Conservation (phyloP, 2,329 filamentous ascomycete species). For the Dryadomyces sulphureus region DNA sequence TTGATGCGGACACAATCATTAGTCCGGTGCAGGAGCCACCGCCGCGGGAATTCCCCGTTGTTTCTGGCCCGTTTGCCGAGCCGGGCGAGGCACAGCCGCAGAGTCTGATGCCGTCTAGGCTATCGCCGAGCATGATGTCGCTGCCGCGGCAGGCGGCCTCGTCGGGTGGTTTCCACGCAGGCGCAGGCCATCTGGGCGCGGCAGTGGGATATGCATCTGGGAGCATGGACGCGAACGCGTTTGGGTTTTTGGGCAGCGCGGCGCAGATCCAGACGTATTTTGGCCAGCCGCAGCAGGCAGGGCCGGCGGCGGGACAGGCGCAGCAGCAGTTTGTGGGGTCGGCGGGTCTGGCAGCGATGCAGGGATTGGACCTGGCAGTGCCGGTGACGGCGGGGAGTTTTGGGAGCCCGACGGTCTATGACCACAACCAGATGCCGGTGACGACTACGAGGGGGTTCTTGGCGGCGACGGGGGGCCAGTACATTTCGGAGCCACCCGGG, state of each 20-base stretch:
- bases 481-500: conserved; percentile 17
- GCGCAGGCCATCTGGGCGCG: conserved; percentile 2
- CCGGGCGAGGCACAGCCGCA: conserved; percentile 1
- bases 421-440: conserved; percentile 14
- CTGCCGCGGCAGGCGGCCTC: background rate
- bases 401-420: conserved; percentile 11
- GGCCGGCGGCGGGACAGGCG: no score
- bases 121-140: conserved; percentile 6
- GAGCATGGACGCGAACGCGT: background rate
- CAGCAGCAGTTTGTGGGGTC: conserved; percentile 1
- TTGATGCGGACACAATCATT: conserved; percentile 49
- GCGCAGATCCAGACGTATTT: conserved; percentile 5
- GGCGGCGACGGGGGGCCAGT: conserved; percentile 13
- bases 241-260: background rate
- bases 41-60: conserved; percentile 20
- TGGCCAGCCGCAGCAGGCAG: conserved; percentile 1
- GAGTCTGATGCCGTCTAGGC: background rate
- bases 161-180: background rate
- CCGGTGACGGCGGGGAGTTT: conserved; percentile 8
- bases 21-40: conserved; percentile 49
- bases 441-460: conserved; percentile 13
- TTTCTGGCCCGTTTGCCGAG: background rate
- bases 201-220: background rate
- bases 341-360: conserved; percentile 9
- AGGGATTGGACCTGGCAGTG: conserved; percentile 11